Percentiles rank a stretch among this genome's conserved stretches.
Conservation (phyloP, 805 yeast genomes). For the Monosporozyma servazzii region DNA sequence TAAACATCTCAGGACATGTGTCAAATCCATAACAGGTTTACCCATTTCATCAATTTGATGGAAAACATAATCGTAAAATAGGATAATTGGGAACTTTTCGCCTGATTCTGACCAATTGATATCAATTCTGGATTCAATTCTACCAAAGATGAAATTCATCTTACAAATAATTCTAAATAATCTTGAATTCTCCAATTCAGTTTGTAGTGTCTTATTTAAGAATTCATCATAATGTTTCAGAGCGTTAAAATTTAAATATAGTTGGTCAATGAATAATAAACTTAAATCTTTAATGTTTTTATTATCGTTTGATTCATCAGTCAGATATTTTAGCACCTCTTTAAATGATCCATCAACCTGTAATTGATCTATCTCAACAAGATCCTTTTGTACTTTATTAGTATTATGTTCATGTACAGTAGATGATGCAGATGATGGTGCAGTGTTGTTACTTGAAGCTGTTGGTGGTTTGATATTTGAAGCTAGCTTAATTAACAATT, state of each 20-base stretch:
- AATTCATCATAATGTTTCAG: constrained; percentile 47
- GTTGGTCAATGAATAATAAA: constrained; percentile 35
- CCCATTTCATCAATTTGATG: constrained; percentile 76
- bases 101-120: constrained; percentile 68
- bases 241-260: constrained; percentile 31
- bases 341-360: constrained; percentile 40
- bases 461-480: constrained; percentile 5
- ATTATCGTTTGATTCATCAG: constrained; percentile 19
- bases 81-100: constrained; percentile 56
- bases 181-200: constrained; percentile 83
- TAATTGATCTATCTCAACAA: constrained; percentile 5
- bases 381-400: not conserved
- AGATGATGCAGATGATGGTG: not conserved
- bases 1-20: constrained; percentile 67
- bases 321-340: constrained; percentile 33
- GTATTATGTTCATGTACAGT: constrained; percentile 1
- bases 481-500: constrained; percentile 32
- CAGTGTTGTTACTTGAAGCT: not conserved
- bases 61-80: constrained; percentile 79
- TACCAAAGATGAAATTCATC: constrained; percentile 64
- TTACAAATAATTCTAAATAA: constrained; percentile 75
- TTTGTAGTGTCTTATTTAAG: constrained; percentile 50
- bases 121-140: constrained; percentile 56
- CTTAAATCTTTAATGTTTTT: constrained; percentile 30
- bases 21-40: constrained; percentile 67